Evolutionary conservation across 805 yeast genomes (phyloP), one percentile per base, ranked within the genome.

Genomic region (Cyberlindnera maclurae): DNA sequence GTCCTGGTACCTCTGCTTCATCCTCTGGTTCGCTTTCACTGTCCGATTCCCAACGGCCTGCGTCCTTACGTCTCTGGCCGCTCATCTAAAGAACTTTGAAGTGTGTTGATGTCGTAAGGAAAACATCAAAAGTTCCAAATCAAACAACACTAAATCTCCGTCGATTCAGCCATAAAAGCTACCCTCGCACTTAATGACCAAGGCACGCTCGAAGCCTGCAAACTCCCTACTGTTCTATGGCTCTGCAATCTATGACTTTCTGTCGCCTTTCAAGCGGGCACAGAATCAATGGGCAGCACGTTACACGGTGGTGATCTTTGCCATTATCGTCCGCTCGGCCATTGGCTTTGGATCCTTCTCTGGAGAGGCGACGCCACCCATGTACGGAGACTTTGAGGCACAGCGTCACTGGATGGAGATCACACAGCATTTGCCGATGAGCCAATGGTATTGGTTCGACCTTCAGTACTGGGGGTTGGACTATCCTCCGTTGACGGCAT

Each of bases 401-500:
- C 98, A 93, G 59, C 73, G 98, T 48, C 98, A 90, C 59, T 93
- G 98, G 98, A 71, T 93, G 75, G 98, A 93, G 58, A 67, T 90
- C 38, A 90, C 97, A 0, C 77, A 70, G 29, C 77, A 79, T 49
- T 58, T 89, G 35, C 93, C 96, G 0, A 60, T 86, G 1, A 59
- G 64, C 0, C 50, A 82, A 45, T 93, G 98, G 98, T 93, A 93
- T 56, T 84, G 72, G 64, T 87, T 78, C 59, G 96, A 93, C 56
- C 67, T 88, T 33, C 77, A 79, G 49, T 88, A 90, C 64, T 93
- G 98, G 97, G 96, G 97, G 1, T 68, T 93, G 27, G 98, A 93
- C 60, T 93, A 93, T 59, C 99, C 99, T 1, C 97, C 97, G 6
- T 65, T 93, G 45, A 90, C 98, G 0, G 98, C 97, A 0, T 89